phyloP scores from a whole-genome alignment of 164 flowering plant genomes.

The Chimonanthus salicifolius region DNA sequence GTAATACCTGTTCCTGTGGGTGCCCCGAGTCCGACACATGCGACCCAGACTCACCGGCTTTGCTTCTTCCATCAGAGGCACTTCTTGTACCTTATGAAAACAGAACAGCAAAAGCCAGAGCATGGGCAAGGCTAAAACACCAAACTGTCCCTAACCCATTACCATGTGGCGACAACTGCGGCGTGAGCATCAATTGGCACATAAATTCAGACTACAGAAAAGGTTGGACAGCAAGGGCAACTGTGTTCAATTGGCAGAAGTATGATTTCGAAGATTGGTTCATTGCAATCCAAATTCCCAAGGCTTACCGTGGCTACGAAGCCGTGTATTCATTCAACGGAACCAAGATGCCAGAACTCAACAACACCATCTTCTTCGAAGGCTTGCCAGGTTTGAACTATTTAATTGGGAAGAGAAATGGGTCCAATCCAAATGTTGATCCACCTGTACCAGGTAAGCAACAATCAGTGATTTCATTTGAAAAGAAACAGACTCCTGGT shows the following conservation, averaged over 20 bases:
- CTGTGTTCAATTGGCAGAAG: constrained; percentile 68
- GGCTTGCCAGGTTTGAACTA: constrained; percentile 59
- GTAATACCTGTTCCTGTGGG: constrained; percentile 81
- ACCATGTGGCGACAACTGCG: constrained; percentile 74
- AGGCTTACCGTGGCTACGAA: constrained; percentile 47
- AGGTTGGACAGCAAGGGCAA: constrained; percentile 72
- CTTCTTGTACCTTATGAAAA: constrained; percentile 66
- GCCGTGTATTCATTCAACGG: constrained; percentile 74
- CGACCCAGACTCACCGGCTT: constrained; percentile 23
- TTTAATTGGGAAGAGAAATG: constrained; percentile 47
- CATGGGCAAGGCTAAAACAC: constrained; percentile 54
- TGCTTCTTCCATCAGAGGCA: constrained; percentile 68
- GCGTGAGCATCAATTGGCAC: constrained; percentile 82
- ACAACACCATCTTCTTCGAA: constrained; percentile 62
- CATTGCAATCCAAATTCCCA: constrained; percentile 41
- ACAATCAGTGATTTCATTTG: constrained; percentile 70
- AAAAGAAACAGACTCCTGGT: constrained; percentile 39
- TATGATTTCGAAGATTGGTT: constrained; percentile 58
- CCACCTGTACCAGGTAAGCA: constrained; percentile 80
- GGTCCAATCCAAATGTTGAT: constrained; percentile 33
- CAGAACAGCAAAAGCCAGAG: constrained; percentile 42
- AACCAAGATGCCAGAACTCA: constrained; percentile 31
- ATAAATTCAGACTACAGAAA: constrained; percentile 40
- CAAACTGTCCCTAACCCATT: constrained; percentile 25
- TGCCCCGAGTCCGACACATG: constrained; percentile 33